These are phyloP conservation scores for Erysimum cheiranthoides DNA, from an alignment of 345 rosid species.

Conservation along the genomic window DNA sequence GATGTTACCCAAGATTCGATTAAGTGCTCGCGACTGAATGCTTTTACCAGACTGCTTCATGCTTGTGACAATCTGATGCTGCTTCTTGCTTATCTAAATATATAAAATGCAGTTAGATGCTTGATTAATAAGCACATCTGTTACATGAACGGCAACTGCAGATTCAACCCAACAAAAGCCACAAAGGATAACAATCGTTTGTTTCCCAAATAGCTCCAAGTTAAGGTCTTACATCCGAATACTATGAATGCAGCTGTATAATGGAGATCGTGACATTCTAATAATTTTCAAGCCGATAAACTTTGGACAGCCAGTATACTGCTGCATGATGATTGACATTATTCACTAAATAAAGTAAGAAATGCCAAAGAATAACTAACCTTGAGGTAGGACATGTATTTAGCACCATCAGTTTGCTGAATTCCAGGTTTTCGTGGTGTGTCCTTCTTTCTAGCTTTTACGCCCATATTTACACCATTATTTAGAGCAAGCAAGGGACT, in stretches of 20 bases:
- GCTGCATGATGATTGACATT: constrained; percentile 27
- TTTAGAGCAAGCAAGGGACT: constrained; percentile 49
- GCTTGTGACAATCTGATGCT: constrained; percentile 81
- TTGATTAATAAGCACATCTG: constrained; percentile 29
- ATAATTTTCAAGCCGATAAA: constrained; percentile 16
- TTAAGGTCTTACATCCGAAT: constrained; percentile 17
- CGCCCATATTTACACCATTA: constrained; percentile 46
- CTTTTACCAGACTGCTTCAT: constrained; percentile 88
- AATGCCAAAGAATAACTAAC: constrained; percentile 51
- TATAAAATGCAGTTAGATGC: constrained; percentile 39
- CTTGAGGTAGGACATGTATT: constrained; percentile 95
- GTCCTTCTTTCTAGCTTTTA: constrained; percentile 54
- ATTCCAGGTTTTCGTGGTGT: constrained; percentile 58
- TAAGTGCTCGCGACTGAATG: constrained; percentile 75
- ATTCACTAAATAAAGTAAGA: constrained; percentile 14
- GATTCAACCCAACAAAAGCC: constrained; percentile 2
- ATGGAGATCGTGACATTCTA: constrained; percentile 18
- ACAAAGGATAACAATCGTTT: constrained; percentile 6
- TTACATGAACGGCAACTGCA: constrained; percentile 10
- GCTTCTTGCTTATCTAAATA: constrained; percentile 95
- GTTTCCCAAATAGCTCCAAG: constrained; percentile 18
- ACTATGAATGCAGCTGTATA: constrained; percentile 14
- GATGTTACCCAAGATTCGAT: constrained; percentile 73
- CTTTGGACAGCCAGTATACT: constrained; percentile 21
- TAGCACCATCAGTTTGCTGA: constrained; percentile 69